Percentiles rank a stretch among this genome's conserved stretches.
Conservation (phyloP, 192 early-diverging fungal species). For the Paraglomus brasilianum region DNA sequence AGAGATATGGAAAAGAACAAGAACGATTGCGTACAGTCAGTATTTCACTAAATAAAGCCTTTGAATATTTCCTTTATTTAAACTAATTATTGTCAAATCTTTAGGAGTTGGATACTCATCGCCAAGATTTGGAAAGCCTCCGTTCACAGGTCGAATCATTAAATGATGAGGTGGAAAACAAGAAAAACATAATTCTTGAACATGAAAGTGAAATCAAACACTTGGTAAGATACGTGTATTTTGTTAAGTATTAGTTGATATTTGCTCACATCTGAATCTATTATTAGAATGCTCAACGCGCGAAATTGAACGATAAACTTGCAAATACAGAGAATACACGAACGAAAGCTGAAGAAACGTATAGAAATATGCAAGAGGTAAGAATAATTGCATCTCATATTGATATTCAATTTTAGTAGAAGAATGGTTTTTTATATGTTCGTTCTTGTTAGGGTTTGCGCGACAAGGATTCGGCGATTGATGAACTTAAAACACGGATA, state of each 20-base stretch:
- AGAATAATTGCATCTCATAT: neutral
- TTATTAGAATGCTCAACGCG: slow-evolving; percentile 13
- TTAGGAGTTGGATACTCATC: slow-evolving; percentile 39
- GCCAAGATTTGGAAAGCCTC: slow-evolving; percentile 41
- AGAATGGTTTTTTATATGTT: neutral
- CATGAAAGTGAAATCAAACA: slow-evolving; percentile 41
- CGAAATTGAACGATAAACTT: slow-evolving; percentile 37
- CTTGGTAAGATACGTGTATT: slow-evolving; percentile 27
- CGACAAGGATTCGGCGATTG: slow-evolving; percentile 38
- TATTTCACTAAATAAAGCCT: neutral
- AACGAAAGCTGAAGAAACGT: slow-evolving; percentile 33
- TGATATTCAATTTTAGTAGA: neutral
- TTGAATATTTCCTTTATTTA: neutral
- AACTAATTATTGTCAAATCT: neutral
- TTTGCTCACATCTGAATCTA: neutral
- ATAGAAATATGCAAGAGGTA: slow-evolving; percentile 26
- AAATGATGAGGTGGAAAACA: slow-evolving; percentile 30
- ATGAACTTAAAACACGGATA: slow-evolving; percentile 38
- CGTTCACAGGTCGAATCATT: slow-evolving; percentile 27
- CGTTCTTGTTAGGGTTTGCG: slow-evolving; percentile 18
- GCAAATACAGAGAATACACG: slow-evolving; percentile 35
- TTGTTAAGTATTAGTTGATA: neutral
- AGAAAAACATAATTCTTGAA: slow-evolving; percentile 34
- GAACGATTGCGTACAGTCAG: slow-evolving; percentile 37
- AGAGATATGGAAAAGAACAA: slow-evolving; percentile 42